These are phyloP conservation scores for Kluyveromyces starmeri DNA, from an alignment of 805 yeast species.

Conservation along the genomic window DNA sequence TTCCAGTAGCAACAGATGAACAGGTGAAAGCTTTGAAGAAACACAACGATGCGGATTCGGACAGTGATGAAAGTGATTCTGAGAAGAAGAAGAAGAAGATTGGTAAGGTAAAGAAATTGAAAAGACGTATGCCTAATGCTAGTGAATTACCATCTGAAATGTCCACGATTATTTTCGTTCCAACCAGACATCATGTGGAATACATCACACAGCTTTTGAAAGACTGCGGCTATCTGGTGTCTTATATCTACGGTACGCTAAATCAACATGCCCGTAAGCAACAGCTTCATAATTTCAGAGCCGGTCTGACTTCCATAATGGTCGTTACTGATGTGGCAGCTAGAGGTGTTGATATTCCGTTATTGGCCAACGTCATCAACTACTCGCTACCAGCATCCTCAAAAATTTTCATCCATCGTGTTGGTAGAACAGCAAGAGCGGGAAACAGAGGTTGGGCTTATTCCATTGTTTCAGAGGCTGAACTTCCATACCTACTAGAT, in stretches of 20 bases:
- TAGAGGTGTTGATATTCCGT: constrained; percentile 97
- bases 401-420: constrained; percentile 91
- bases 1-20: constrained; percentile 73
- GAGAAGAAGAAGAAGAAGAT: constrained; percentile 29
- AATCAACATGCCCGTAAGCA: constrained; percentile 92
- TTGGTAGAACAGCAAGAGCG: constrained; percentile 99
- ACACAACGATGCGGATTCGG: constrained; percentile 40
- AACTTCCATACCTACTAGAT: constrained; percentile 83
- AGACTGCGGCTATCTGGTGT: constrained; percentile 74
- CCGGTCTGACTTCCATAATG: constrained; percentile 74
- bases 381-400: constrained; percentile 86
- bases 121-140: constrained; percentile 63
- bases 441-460: constrained; percentile 98
- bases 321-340: constrained; percentile 99
- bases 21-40: constrained; percentile 46
- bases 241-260: constrained; percentile 87
- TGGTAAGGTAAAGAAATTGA: constrained; percentile 35
- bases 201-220: constrained; percentile 64
- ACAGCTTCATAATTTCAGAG: constrained; percentile 75
- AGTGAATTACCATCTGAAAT: constrained; percentile 74
- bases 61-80: constrained; percentile 41
- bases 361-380: constrained; percentile 89
- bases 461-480: constrained; percentile 75
- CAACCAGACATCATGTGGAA: constrained; percentile 97
- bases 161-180: constrained; percentile 90